Evolutionary conservation across 1,284 basidiomycete species (phyloP), one percentile per base, ranked within the genome.

Genomic region (Jaminaea rosea): DNA sequence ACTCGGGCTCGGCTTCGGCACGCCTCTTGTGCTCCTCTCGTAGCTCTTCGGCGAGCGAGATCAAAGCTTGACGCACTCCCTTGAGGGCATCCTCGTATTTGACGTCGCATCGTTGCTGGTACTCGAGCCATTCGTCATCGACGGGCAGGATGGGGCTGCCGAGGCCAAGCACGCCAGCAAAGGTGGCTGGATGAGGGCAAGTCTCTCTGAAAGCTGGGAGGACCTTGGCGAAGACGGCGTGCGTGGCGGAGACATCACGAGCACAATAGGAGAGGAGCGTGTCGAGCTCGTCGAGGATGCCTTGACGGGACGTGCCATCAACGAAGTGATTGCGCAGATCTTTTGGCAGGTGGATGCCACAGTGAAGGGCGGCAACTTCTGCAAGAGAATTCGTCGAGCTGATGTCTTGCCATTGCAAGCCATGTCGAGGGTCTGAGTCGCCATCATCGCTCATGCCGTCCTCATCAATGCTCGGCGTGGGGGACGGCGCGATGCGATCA

Each of bases 111-210:
- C 80, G 80, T 31, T 79, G 76, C 23, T 94, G 72, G 75, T 97
- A 98, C 24, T 78, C 76, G 57, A 88, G 82, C 94, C 94, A 98
- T 50, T 82, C 79, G 62, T 89, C 79, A 69, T 97, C 87, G 36
- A 98, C 88, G 0, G 90, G 86, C 32, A 99, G 78, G 62, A 97
- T 88, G 41, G 87, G 85, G 44, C 85, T 90, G 1, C 90, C 88
- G 88, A 98, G 96, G 0, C 83, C 84, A 45, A 94, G 77, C 17
- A 94, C 82, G 8, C 94, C 93, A 0, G 91, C 86, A 67, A 94
- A 92, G 1, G 88, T 88, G 1, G 88, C 91, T 0, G 93, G 93
- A 74, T 87, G 89, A 0, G 92, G 91, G 72, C 93, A 99, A 1
- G 83, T 83, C 19, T 79, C 69, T 34, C 89, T 79, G 72, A 94